Base-by-base conservation (phyloP, 2,329 filamentous ascomycete genomes). In the Achaetomium macrosporum region DNA sequence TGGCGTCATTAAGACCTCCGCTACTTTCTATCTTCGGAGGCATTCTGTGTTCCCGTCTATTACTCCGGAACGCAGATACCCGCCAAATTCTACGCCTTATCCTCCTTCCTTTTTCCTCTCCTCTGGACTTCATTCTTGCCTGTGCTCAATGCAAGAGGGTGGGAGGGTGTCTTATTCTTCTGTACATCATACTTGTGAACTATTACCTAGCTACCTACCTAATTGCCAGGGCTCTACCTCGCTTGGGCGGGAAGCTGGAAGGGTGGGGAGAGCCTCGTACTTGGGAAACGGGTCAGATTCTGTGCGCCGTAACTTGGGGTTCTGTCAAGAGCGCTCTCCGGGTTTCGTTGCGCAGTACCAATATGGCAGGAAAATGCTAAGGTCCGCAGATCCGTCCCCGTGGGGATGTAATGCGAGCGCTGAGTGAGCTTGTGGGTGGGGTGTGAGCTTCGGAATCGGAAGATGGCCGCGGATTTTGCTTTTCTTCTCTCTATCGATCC, bases 121-220 rank as follows among this genome's bases (percentile, higher is more conserved):
- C 2, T n/a, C 3, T 16, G 31, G 42, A 19, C 8, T 35, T 5
- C 33, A 25, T 12, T n/a, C 19, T 16, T n/a, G 12, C 6, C 16
- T n/a, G 31, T 35, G 29, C 42, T 33, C 13, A 45, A 33, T 17
- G 8, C 16, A 29, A 16, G 25, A 12, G 17, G 47, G 10, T 12
- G n/a, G 15, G 39, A 2, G 29, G 31, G n/a, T 12, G n/a, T 31
- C 37, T 9, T 29, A 30, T 42, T 51, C 36, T 46, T 36, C 25
- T 51, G 49, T 51, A 51, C 42, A 46, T 41, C 46, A 51, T 51
- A 46, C 35, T 17, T 41, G 49, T 2, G 36, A 30, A n/a, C 20
- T 52, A 31, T 47, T 31, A n/a, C 36, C 43, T 45, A 45, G n/a
- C 30, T 44, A 44, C 30, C 42, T 42, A 51, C 50, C 39, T 51